phyloP scores from a whole-genome alignment of 1,139 yeast species.

The Sugiyamaella japonica region DNA sequence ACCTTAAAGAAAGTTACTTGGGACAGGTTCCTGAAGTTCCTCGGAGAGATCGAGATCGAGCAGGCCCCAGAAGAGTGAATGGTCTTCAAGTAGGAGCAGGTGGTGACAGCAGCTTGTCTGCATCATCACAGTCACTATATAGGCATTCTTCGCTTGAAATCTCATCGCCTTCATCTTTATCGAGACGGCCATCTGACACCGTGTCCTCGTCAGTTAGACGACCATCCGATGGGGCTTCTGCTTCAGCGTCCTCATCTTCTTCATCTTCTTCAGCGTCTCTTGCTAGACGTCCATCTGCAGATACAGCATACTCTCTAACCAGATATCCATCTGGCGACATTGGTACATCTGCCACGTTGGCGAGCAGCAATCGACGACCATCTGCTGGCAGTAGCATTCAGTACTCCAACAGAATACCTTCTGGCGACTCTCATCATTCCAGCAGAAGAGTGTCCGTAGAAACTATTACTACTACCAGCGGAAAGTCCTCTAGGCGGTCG shows the following conservation, averaged over 20 bases:
- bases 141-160: constrained; percentile 2
- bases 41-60: constrained; percentile 11
- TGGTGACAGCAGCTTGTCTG: background rate
- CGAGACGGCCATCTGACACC: constrained; percentile 7
- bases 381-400: background rate
- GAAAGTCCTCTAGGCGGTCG: background rate
- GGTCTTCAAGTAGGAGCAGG: constrained; percentile 5
- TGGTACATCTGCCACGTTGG: background rate
- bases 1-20: constrained; percentile 8
- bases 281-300: constrained; percentile 6
- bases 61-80: constrained; percentile 12
- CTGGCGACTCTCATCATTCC: background rate
- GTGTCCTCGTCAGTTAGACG: background rate
- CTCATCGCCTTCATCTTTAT: background rate
- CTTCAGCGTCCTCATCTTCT: background rate
- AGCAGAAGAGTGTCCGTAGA: background rate
- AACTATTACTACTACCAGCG: background rate
- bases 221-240: background rate
- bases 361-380: background rate
- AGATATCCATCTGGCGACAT: background rate
- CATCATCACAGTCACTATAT: background rate
- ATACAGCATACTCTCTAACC: constrained; percentile 8
- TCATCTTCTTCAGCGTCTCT: constrained; percentile 1
- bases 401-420: constrained; percentile 1
- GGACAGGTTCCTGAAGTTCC: constrained; percentile 17